These are phyloP conservation scores for Crithidia thermophila DNA, from an alignment of 208 protist species.

Conservation along the genomic window DNA sequence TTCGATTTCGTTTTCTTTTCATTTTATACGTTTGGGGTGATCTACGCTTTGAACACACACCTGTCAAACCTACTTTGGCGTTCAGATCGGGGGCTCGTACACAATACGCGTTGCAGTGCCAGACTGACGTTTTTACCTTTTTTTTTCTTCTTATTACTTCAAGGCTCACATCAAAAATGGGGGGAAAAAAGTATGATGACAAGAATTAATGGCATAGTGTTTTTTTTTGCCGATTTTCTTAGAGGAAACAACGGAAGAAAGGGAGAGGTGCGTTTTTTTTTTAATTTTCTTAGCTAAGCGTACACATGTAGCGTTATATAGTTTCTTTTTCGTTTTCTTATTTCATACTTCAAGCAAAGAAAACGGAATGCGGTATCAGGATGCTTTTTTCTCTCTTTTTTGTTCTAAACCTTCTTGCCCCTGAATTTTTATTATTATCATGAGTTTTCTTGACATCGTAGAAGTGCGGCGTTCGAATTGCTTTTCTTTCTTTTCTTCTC, in stretches of 20 bases:
- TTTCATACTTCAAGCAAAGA: constrained; percentile 6
- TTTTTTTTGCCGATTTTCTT: neutral
- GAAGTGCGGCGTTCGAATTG: too few relatives aligned
- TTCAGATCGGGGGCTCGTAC: neutral
- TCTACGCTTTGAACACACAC: neutral
- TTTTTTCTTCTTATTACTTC: constrained; percentile 5
- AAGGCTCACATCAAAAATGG: neutral
- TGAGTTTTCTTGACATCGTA: too few relatives aligned
- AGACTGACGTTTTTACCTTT: neutral
- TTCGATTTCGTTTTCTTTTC: neutral
- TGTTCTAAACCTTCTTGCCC: too few relatives aligned
- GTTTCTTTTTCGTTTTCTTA: constrained; percentile 1
- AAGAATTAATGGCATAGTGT: neutral
- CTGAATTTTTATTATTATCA: too few relatives aligned
- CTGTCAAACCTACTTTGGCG: neutral
- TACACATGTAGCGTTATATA: too few relatives aligned
- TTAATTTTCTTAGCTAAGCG: neutral
- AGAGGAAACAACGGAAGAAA: too few relatives aligned
- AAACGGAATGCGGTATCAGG: neutral
- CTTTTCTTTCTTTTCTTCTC: neutral
- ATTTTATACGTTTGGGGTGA: neutral
- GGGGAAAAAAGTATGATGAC: neutral
- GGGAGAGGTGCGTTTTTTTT: neutral
- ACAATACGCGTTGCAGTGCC: neutral
- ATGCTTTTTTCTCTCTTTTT: neutral